A percentile compares a stretch with the other conserved stretches of the same genome.
phyloP scores from a whole-genome alignment of 2,329 filamentous ascomycete species.

The Sporothrix variecibatus region DNA sequence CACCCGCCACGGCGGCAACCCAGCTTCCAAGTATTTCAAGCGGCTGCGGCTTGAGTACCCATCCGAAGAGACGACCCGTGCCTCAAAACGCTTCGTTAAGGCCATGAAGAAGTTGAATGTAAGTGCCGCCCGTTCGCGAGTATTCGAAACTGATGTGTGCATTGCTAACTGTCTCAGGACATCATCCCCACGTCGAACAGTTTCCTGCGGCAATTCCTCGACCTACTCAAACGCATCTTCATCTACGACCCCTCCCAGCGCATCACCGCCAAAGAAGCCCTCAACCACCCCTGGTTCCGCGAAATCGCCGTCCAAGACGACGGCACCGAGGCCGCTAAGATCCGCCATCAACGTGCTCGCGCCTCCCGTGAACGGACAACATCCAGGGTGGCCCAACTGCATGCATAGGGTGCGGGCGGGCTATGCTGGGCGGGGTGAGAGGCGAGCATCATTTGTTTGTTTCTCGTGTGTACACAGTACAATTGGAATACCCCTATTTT shows the following conservation, averaged over 20 bases:
- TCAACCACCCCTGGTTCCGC: slow-evolving; percentile 69
- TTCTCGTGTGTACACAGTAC: neutral
- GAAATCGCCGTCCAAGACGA: slow-evolving; percentile 65
- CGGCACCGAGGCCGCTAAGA: slow-evolving; percentile 67
- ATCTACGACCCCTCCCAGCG: slow-evolving; percentile 66
- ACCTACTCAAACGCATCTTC: slow-evolving; percentile 67
- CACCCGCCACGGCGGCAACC: slow-evolving; percentile 59
- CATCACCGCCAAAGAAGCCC: slow-evolving; percentile 66
- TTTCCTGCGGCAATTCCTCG: slow-evolving; percentile 64
- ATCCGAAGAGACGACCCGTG: slow-evolving; percentile 62
- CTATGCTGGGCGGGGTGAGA: neutral
- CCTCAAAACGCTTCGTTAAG: slow-evolving; percentile 67
- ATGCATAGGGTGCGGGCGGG: neutral
- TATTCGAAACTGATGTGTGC: too few relatives aligned
- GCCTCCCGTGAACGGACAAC: slow-evolving; percentile 21
- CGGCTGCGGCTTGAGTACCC: slow-evolving; percentile 66
- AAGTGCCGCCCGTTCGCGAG: slow-evolving; percentile 22
- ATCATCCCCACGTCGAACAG: slow-evolving; percentile 62
- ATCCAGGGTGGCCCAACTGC: neutral
- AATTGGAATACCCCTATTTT: neutral
- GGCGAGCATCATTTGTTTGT: neutral
- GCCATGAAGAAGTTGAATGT: slow-evolving; percentile 71
- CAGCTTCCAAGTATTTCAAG: slow-evolving; percentile 72
- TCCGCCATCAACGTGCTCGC: slow-evolving; percentile 51
- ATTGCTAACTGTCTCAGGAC: slow-evolving; percentile 58